A percentile compares a stretch with the other conserved stretches of the same genome.
Conservation (phyloP, 1,284 basidiomycete species). For the Ceraceosorus guamensis region DNA sequence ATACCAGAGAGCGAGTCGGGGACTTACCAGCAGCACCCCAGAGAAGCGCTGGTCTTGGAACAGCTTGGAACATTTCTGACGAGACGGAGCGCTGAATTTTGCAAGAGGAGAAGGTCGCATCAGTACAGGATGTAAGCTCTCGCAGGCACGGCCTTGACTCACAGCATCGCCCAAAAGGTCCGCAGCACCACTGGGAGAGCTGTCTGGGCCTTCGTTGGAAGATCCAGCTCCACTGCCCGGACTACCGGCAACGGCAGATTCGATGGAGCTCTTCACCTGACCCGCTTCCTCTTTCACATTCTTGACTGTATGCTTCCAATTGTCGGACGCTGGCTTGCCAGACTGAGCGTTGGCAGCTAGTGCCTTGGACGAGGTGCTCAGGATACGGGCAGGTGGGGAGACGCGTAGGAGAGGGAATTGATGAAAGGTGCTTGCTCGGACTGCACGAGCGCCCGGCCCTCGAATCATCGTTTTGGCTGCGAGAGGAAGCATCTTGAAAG, state of each 20-base stretch:
- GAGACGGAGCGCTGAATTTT: conserved; percentile 39
- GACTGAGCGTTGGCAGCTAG: conserved; percentile 39
- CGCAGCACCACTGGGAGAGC: conserved; percentile 14
- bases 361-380: conserved; percentile 6
- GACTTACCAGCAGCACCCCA: conserved; percentile 48
- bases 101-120: neutral
- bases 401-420: too few relatives aligned
- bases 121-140: neutral
- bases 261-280: conserved; percentile 22
- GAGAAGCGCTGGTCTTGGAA: conserved; percentile 50
- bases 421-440: too few relatives aligned
- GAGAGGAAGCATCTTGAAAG: too few relatives aligned
- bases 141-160: neutral
- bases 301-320: conserved; percentile 33
- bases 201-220: conserved; percentile 1
- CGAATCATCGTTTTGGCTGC: too few relatives aligned
- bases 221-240: conserved; percentile 2
- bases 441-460: too few relatives aligned
- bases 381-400: neutral
- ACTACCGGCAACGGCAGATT: conserved; percentile 28
- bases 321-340: conserved; percentile 43
- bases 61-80: conserved; percentile 43
- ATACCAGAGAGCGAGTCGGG: neutral
- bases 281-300: conserved; percentile 43
- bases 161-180: conserved; percentile 35